Base-by-base conservation (phyloP, 2,329 filamentous ascomycete species). In the Curvularia spicifera region DNA sequence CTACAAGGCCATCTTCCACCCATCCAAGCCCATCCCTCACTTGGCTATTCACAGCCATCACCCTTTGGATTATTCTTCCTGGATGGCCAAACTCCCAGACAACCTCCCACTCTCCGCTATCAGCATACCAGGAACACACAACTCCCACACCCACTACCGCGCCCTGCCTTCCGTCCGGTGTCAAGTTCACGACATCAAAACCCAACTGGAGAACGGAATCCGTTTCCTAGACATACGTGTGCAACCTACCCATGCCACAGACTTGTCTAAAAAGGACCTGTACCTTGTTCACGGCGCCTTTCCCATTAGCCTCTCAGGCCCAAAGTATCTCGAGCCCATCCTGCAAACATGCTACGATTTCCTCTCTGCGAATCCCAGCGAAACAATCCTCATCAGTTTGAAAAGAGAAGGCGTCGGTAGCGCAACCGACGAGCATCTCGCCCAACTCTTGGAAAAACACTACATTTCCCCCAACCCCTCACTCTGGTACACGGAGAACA, bases 201-300 rank as follows among this genome's bases (percentile, higher is more conserved):
- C 89, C 52, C 95, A 99, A 78, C 86, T 99, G 28, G 83, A 88
- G 56, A 94, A 97, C 74, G 95, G 95, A 28, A 90, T 98, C 45
- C 91, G 95, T 51, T 98, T 97, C 82, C 88, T 99, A 66, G 95
- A 99, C 75, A 86, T 99, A 61, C 88, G 95, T 51, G 90, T 97
- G 1, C 88, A 90, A 68, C 87, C 87, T 1, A 81, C 83, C 29
- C 81, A 81, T 51, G 82, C 86, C 1, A 80, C 84, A 1, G 82
- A 89, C 52, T 74, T 79, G 0, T 81, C 82, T 61, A 85, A 86
- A 64, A 87, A 91, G 72, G 84, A 86, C 40, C 84, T 98, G 15
- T 81, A 88, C 53, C 90, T 99, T 29, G 94, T 98, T 4, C 95
- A 99, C 80, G 88, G 89, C 71, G 91, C 87, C 24, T 98, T 98